Evolutionary conservation across 129 eudicot genomes (phyloP), one percentile per base, ranked within the genome.

Genomic region (Escallonia rubra): DNA sequence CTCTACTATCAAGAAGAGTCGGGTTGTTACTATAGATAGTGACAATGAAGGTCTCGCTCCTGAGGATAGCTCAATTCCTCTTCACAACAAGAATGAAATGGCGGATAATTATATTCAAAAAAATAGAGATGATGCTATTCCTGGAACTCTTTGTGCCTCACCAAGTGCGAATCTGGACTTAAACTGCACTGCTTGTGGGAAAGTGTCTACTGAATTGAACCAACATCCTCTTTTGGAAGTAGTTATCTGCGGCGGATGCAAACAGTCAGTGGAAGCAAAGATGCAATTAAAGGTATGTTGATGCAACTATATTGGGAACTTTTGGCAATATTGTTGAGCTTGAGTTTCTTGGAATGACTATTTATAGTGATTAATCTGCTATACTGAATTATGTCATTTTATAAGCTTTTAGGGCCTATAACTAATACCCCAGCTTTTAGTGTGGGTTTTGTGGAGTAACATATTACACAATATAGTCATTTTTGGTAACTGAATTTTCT

Each of bases 151-250:
- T 71, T 51, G 41, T 23, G 34, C 34, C 11, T 57, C 47, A 10
- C 10, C 12, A 46, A 38, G 15, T 51, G 43, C 23, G 14, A 42
- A 54, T 45, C 78, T 70, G 23, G 80, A 63, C 43, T 82, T 80
- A 8, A 68, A 48, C 68, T 88, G 96, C 74, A 88, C 96, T 8
- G 87, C 80, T 73, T 88, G 96, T 76, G 81, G 73, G 61, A 80
- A 77, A 70, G 71, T 73, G 72, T 74, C 83, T 49, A 49, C 62
- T 68, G 83, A 85, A 40, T 77, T 85, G 44, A 76, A 79, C 48
- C 68, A 69, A 41, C 96, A 88, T 80, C 96, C 91, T 4, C 79
- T 80, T 64, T 44, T 88, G 60, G 82, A 82, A 67, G 96, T 88
- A 9, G 78, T 85, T 48, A 73, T 85, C 16, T 88, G 96, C 78